Conservation (phyloP, 345 rosid genomes). For the Trapa incisa region DNA sequence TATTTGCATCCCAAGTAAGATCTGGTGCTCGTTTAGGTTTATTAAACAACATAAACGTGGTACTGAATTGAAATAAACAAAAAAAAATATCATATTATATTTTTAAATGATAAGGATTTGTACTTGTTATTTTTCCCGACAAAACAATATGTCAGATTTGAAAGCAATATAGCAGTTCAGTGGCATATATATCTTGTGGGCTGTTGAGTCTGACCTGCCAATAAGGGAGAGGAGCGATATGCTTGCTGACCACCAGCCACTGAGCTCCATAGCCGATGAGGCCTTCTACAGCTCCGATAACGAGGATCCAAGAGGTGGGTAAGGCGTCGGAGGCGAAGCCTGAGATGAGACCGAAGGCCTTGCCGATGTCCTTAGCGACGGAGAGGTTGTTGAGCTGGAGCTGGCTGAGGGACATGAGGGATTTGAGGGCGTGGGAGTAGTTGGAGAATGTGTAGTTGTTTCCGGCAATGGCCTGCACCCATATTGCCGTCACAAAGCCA, state of each 20-base stretch:
- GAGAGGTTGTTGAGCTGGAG: slow-evolving; percentile 43
- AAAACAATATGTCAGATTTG: too few relatives aligned
- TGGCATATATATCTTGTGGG: too few relatives aligned
- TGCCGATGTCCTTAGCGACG: slow-evolving; percentile 54
- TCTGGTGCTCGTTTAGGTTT: too few relatives aligned
- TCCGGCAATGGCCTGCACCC: slow-evolving; percentile 53
- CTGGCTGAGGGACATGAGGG: slow-evolving; percentile 46
- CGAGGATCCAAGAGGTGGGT: slow-evolving; percentile 29
- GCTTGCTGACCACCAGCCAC: slow-evolving; percentile 55
- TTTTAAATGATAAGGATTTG: too few relatives aligned
- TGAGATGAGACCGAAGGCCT: slow-evolving; percentile 52
- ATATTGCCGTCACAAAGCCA: slow-evolving; percentile 45
- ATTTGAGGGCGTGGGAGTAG: slow-evolving; percentile 45
- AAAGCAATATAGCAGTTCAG: too few relatives aligned
- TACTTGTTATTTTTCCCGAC: too few relatives aligned
- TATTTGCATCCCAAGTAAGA: too few relatives aligned
- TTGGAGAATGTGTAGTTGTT: slow-evolving; percentile 59
- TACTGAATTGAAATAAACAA: too few relatives aligned
- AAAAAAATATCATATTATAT: too few relatives aligned
- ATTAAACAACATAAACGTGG: too few relatives aligned
- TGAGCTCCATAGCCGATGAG: slow-evolving; percentile 51
- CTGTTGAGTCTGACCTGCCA: slow-evolving; percentile 37
- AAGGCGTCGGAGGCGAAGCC: slow-evolving; percentile 43
- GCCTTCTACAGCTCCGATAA: slow-evolving; percentile 40
- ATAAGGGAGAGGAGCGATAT: slow-evolving; percentile 38